These are phyloP conservation scores for Penicillium brasilianum DNA, from an alignment of 2,329 filamentous ascomycete species.

Conservation along the genomic window DNA sequence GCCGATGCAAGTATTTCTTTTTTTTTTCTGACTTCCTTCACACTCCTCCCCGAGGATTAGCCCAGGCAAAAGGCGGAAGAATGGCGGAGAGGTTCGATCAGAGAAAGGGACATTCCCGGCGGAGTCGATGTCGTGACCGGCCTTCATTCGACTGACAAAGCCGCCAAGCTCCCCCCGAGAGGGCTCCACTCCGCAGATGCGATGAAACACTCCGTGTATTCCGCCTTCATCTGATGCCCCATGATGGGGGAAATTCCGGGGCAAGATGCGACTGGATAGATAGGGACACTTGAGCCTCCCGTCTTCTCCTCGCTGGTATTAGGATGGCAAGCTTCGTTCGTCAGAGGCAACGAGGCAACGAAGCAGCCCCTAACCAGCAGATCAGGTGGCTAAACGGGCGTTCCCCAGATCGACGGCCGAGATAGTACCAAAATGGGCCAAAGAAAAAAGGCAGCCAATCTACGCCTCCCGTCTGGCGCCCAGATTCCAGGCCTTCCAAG, in stretches of 20 bases:
- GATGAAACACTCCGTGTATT: conserved; percentile 22
- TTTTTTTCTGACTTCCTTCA: background rate
- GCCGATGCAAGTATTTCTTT: background rate
- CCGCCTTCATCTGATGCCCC: background rate
- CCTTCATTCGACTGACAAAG: conserved; percentile 30
- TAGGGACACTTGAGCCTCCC: background rate
- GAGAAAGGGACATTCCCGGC: conserved; percentile 29
- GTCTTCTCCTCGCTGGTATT: background rate
- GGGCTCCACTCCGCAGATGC: conserved; percentile 24
- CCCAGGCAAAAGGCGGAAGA: conserved; percentile 1
- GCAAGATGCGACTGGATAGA: background rate
- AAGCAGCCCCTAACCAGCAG: background rate
- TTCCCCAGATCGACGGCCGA: background rate
- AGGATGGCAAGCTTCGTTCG: background rate
- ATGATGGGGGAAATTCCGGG: background rate
- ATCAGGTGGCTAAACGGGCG: background rate
- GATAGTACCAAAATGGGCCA: background rate
- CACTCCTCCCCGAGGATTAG: conserved; percentile 1
- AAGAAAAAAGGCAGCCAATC: conserved; percentile 6
- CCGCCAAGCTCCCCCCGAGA: conserved; percentile 26
- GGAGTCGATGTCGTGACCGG: conserved; percentile 31
- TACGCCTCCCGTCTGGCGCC: conserved; percentile 4
- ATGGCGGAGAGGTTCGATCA: background rate
- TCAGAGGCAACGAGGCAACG: conserved; percentile 8
- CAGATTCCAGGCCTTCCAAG: background rate